Evolutionary conservation across 805 yeast species (phyloP).

Genomic region (Zygotorulaspora danielsina): DNA sequence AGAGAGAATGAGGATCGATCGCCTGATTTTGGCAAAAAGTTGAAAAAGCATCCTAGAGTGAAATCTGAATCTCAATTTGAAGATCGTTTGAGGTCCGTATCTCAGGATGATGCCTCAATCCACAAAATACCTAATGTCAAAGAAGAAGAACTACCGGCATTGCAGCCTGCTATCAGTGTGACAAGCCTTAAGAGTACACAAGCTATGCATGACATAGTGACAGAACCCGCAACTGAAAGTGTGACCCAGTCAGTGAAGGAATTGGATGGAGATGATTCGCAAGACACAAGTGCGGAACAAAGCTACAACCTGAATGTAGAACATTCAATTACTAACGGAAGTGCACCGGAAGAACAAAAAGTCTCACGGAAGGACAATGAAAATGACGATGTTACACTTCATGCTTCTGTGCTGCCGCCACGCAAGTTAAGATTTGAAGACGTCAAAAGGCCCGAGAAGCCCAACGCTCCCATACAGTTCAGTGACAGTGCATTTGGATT

Average conservation of each 20-base stretch:
- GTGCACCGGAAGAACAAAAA: background rate
- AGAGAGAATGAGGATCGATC: slow-evolving; percentile 5
- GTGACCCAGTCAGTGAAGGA: slow-evolving; percentile 23
- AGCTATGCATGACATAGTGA: background rate
- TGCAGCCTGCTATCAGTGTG: slow-evolving; percentile 21
- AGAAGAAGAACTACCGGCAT: slow-evolving; percentile 9
- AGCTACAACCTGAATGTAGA: slow-evolving; percentile 9
- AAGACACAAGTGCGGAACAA: slow-evolving; percentile 15
- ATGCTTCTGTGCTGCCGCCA: slow-evolving; percentile 24
- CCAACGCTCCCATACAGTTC: slow-evolving; percentile 55
- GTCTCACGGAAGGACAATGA: background rate
- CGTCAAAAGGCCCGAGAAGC: slow-evolving; percentile 38
- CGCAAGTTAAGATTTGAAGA: slow-evolving; percentile 36
- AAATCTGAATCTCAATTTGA: slow-evolving; percentile 11
- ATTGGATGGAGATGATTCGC: slow-evolving; percentile 25
- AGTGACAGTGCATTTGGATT: slow-evolving; percentile 84
- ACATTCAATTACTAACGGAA: slow-evolving; percentile 1
- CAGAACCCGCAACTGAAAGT: slow-evolving; percentile 4
- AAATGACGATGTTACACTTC: background rate
- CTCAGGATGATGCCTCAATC: background rate
- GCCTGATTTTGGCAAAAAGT: slow-evolving; percentile 12
- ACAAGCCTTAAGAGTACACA: slow-evolving; percentile 10
- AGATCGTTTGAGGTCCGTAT: slow-evolving; percentile 4
- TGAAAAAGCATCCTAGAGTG: slow-evolving; percentile 9
- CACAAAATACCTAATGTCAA: background rate